Evolutionary conservation across 805 yeast species (phyloP).

Genomic region (Lachancea kluyveri): DNA sequence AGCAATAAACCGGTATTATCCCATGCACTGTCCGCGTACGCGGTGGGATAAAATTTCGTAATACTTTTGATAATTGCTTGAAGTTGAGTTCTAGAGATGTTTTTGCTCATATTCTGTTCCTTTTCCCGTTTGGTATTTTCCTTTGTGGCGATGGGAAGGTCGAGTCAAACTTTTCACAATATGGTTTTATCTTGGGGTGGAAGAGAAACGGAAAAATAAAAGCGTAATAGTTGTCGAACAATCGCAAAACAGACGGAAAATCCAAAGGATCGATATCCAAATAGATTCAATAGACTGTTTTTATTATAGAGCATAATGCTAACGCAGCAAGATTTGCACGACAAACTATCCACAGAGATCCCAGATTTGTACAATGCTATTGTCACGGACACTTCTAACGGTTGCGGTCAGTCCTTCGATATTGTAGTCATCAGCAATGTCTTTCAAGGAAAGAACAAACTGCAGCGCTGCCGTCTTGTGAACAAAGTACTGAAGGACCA

Average conservation of each 20-base stretch:
- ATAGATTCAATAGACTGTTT: too few relatives aligned
- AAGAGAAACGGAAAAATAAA: too few relatives aligned
- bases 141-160: too few relatives aligned
- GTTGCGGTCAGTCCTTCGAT: slow-evolving; percentile 98
- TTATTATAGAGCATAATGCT: too few relatives aligned
- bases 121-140: neutral
- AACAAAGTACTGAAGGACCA: slow-evolving; percentile 77
- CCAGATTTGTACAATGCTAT: slow-evolving; percentile 28
- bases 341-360: slow-evolving; percentile 20
- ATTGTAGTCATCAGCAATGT: slow-evolving; percentile 71
- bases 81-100: slow-evolving; percentile 30
- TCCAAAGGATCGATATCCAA: too few relatives aligned
- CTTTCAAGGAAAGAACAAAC: slow-evolving; percentile 76
- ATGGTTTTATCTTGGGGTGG: too few relatives aligned
- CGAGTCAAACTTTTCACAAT: too few relatives aligned
- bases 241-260: too few relatives aligned
- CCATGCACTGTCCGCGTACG: slow-evolving; percentile 84
- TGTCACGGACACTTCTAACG: slow-evolving; percentile 55
- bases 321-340: slow-evolving; percentile 21
- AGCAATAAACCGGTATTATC: slow-evolving; percentile 91
- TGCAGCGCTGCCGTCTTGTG: slow-evolving; percentile 82
- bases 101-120: slow-evolving; percentile 15
- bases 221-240: too few relatives aligned
- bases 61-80: slow-evolving; percentile 45
- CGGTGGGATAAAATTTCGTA: slow-evolving; percentile 72